Conservation (phyloP, 2,329 filamentous ascomycete species). For the Leptographium lundbergii region DNA sequence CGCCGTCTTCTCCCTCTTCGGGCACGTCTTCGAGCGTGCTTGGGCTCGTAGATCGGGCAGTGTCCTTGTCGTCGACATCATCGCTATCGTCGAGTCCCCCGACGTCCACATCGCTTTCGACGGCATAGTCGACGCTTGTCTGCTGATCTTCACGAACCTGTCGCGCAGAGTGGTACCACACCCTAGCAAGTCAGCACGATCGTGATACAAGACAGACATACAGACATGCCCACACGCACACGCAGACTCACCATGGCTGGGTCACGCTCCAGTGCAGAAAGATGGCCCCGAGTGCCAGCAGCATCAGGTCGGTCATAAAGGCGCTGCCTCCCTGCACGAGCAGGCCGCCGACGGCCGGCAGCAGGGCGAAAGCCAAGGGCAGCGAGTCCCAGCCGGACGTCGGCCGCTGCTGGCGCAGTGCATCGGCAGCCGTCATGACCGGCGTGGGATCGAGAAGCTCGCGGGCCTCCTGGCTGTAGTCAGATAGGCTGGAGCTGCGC, state of each 20-base stretch:
- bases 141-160: slow-evolving; percentile 43
- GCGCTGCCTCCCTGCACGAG: slow-evolving; percentile 75
- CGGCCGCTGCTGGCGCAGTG: slow-evolving; percentile 34
- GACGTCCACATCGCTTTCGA: slow-evolving; percentile 25
- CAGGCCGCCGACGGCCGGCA: slow-evolving; percentile 75
- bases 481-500: slow-evolving; percentile 55
- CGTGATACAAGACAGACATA: background rate
- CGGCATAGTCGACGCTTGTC: slow-evolving; percentile 23
- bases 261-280: slow-evolving; percentile 90
- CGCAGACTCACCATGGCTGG: slow-evolving; percentile 62
- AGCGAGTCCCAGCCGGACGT: slow-evolving; percentile 63
- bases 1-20: slow-evolving; percentile 27
- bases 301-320: slow-evolving; percentile 72
- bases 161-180: slow-evolving; percentile 64
- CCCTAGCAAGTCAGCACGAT: slow-evolving; percentile 27
- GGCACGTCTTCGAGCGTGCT: slow-evolving; percentile 28
- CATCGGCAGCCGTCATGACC: slow-evolving; percentile 14
- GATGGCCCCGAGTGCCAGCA: slow-evolving; percentile 67
- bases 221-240: background rate
- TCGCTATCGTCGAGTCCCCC: slow-evolving; percentile 5
- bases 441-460: slow-evolving; percentile 50
- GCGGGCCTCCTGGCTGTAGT: slow-evolving; percentile 60
- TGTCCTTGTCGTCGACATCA: background rate
- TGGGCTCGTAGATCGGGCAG: background rate
- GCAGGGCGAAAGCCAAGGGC: slow-evolving; percentile 70